These are phyloP conservation scores for Podaxis rugospora DNA, from an alignment of 768 basidiomycete species.

Conservation along the genomic window DNA sequence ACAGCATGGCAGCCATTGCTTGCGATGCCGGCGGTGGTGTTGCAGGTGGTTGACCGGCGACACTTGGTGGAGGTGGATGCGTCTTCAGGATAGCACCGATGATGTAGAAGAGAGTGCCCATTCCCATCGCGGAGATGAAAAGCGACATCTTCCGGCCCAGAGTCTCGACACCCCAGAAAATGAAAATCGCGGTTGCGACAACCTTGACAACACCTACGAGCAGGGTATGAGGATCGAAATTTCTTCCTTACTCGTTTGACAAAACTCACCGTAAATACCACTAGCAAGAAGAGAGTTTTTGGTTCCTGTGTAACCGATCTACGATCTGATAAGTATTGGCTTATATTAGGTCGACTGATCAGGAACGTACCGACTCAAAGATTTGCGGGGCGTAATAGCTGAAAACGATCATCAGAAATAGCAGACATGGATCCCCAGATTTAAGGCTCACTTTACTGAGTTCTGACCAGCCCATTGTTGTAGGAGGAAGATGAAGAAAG, in stretches of 20 bases:
- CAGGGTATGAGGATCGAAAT: not conserved
- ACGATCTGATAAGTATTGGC: slow-evolving; percentile 4
- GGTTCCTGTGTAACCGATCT: slow-evolving; percentile 64
- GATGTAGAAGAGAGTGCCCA: slow-evolving; percentile 80
- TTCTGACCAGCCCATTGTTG: slow-evolving; percentile 89
- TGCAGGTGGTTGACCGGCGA: slow-evolving; percentile 20
- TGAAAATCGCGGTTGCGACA: slow-evolving; percentile 59
- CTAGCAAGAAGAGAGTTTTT: slow-evolving; percentile 65
- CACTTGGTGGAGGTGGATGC: slow-evolving; percentile 48
- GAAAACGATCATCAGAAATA: not conserved
- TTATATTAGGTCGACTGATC: not conserved
- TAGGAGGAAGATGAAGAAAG: slow-evolving; percentile 71
- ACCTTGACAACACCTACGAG: slow-evolving; percentile 54
- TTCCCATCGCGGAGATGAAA: slow-evolving; percentile 70
- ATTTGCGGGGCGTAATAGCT: slow-evolving; percentile 75
- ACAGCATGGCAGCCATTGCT: slow-evolving; percentile 84
- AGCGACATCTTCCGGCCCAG: slow-evolving; percentile 68
- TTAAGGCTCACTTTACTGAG: slow-evolving; percentile 49
- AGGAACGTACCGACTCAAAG: slow-evolving; percentile 50
- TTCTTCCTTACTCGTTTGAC: not conserved
- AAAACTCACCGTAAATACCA: slow-evolving; percentile 50
- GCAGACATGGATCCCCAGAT: not conserved
- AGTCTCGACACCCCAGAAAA: slow-evolving; percentile 63
- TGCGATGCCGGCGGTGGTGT: slow-evolving; percentile 54
- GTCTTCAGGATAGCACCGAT: slow-evolving; percentile 82